These are phyloP conservation scores for Chlamydomonas applanata DNA, from an alignment of 139 green algal genomes.

Conservation along the genomic window DNA sequence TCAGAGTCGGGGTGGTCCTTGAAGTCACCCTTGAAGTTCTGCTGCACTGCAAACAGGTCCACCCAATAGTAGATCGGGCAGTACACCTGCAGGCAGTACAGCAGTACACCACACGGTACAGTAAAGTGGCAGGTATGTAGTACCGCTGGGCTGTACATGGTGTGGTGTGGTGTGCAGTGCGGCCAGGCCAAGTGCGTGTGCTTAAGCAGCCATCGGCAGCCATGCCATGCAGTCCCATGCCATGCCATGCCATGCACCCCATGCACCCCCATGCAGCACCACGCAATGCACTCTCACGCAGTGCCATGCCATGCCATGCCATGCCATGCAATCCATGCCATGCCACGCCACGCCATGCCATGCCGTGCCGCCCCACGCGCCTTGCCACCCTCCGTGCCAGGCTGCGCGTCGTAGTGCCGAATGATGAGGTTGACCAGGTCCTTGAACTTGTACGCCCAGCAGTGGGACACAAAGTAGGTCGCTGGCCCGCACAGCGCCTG, in stretches of 20 bases:
- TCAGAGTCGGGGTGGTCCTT: conserved; percentile 16
- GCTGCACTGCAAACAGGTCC: conserved; percentile 35
- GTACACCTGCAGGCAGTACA: no score
- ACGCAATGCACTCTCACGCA: not conserved
- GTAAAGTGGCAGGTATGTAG: no score
- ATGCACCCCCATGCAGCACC: no score
- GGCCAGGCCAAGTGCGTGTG: no score
- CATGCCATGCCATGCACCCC: no score
- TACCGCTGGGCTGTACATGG: no score
- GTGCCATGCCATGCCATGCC: not conserved
- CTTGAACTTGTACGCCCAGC: conserved; percentile 36
- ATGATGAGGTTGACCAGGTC: conserved; percentile 36
- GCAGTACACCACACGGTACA: no score
- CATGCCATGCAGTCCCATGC: no score
- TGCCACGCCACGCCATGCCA: not conserved
- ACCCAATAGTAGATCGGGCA: conserved; percentile 19
- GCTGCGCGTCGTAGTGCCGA: conserved; percentile 36
- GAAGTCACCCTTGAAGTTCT: conserved; percentile 36
- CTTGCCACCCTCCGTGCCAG: conserved; percentile 7
- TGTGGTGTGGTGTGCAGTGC: no score
- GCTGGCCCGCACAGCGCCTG: not conserved
- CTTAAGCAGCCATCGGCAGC: no score
- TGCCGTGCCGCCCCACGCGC: not conserved
- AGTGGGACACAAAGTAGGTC: conserved; percentile 23
- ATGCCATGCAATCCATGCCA: no score